Conservation (phyloP, 1,139 yeast genomes). For the Suhomyces guaymorum region DNA sequence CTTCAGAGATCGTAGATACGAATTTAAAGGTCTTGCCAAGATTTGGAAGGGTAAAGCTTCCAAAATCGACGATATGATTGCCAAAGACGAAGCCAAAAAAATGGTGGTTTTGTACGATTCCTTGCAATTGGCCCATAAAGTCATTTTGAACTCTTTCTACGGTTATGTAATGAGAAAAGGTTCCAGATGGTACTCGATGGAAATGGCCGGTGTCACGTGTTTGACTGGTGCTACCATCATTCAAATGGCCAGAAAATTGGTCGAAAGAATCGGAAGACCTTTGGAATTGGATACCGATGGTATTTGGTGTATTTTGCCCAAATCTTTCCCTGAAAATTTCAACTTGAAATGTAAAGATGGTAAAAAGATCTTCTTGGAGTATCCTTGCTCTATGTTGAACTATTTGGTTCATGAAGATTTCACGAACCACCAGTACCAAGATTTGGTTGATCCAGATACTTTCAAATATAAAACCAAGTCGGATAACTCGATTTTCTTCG, state of each 20-base stretch:
- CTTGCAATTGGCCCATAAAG: constrained; percentile 94
- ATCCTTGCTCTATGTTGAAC: constrained; percentile 96
- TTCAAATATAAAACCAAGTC: constrained; percentile 74
- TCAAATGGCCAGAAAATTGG: constrained; percentile 91
- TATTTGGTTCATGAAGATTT: constrained; percentile 87
- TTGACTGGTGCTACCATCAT: constrained; percentile 96
- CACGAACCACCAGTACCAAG: constrained; percentile 94
- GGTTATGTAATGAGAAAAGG: constrained; percentile 99
- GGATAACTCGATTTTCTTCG: constrained; percentile 95
- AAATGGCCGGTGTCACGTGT: constrained; percentile 99
- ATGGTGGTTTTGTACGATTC: constrained; percentile 95
- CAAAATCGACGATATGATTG: constrained; percentile 58
- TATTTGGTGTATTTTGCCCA: constrained; percentile 97
- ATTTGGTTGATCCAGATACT: constrained; percentile 66
- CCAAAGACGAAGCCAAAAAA: constrained; percentile 81
- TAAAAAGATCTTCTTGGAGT: constrained; percentile 73
- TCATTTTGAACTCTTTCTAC: constrained; percentile 92
- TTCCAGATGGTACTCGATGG: constrained; percentile 99
- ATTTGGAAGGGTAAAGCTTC: constrained; percentile 87
- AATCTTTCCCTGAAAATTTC: constrained; percentile 88
- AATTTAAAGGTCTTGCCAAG: constrained; percentile 90
- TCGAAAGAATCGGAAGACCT: constrained; percentile 95
- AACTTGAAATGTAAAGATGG: constrained; percentile 74
- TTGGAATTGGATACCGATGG: constrained; percentile 98
- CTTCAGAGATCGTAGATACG: constrained; percentile 95